Percentiles rank a stretch among this genome's conserved stretches.
Conservation (phyloP, 2,329 filamentous ascomycete species). For the Botryotinia globosa region DNA sequence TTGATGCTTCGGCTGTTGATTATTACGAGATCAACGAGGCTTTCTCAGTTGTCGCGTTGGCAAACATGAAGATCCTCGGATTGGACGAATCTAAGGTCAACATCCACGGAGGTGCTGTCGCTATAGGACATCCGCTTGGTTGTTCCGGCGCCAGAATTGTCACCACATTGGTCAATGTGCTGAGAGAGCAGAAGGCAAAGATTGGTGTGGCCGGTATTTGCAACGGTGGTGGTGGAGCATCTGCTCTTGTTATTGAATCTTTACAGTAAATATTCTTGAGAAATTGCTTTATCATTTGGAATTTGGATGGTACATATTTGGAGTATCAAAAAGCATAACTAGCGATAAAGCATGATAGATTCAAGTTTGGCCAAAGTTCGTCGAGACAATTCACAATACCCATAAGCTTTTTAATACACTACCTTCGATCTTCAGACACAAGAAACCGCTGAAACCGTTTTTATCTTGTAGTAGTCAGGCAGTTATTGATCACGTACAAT, state of each 20-base stretch:
- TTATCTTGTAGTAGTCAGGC: not conserved
- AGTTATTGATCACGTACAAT: not conserved
- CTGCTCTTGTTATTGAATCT: constrained; percentile 82
- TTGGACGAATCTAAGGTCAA: constrained; percentile 86
- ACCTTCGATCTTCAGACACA: not conserved
- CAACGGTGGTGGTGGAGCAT: constrained; percentile 95
- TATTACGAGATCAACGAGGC: constrained; percentile 99
- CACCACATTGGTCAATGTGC: constrained; percentile 81
- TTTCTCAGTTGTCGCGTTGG: constrained; percentile 92
- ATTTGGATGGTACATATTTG: constrained; percentile 9
- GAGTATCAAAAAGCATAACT: constrained; percentile 15
- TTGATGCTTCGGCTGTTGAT: constrained; percentile 75
- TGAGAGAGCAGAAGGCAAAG: constrained; percentile 89
- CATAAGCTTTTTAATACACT: constrained; percentile 6
- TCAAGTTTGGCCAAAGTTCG: not conserved
- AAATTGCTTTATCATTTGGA: not conserved
- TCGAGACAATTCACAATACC: not conserved
- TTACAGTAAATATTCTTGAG: constrained; percentile 31
- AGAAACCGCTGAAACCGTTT: not conserved
- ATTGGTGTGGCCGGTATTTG: constrained; percentile 93
- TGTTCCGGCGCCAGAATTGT: constrained; percentile 92
- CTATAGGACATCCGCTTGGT: constrained; percentile 91
- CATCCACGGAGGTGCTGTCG: constrained; percentile 90
- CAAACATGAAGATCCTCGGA: constrained; percentile 89
- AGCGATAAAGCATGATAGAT: not conserved